Evolutionary conservation across 352 stramenopile genomes (phyloP).

Genomic region (Globisporangium nunn): DNA sequence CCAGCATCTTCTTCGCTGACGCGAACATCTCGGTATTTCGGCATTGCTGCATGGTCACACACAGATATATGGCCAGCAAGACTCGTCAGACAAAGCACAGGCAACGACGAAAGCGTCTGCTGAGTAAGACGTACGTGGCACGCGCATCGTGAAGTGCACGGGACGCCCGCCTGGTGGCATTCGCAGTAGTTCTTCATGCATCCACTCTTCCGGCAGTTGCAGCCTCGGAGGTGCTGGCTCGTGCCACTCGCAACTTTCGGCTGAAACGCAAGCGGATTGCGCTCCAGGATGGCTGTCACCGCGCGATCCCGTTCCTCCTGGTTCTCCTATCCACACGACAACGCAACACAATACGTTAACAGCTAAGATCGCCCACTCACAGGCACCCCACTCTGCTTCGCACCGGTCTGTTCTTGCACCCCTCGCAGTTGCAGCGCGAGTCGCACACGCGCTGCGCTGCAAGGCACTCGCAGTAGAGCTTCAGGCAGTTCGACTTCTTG

Average conservation of each 20-base stretch:
- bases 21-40: conserved; percentile 63
- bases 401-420: conserved; percentile 68
- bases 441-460: conserved; percentile 62
- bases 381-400: not conserved
- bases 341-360: not conserved
- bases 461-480: conserved; percentile 89
- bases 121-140: conserved; percentile 39
- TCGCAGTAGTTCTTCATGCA: conserved; percentile 99
- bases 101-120: not conserved
- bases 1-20: conserved; percentile 64
- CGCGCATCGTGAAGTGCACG: conserved; percentile 76
- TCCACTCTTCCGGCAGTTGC: conserved; percentile 93
- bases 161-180: conserved; percentile 89
- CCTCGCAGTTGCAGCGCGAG: conserved; percentile 68
- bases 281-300: conserved; percentile 84
- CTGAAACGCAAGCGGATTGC: conserved; percentile 93
- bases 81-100: not conserved
- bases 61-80: not conserved
- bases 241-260: conserved; percentile 88
- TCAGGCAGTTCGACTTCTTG: conserved; percentile 97
- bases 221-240: conserved; percentile 88
- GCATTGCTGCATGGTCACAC: conserved; percentile 25
- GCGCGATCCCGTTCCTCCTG: conserved; percentile 60
- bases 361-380: no score
- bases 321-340: conserved; percentile 21